Evolutionary conservation across 352 stramenopile genomes (phyloP).

Genomic region (Phytophthora cactorum): DNA sequence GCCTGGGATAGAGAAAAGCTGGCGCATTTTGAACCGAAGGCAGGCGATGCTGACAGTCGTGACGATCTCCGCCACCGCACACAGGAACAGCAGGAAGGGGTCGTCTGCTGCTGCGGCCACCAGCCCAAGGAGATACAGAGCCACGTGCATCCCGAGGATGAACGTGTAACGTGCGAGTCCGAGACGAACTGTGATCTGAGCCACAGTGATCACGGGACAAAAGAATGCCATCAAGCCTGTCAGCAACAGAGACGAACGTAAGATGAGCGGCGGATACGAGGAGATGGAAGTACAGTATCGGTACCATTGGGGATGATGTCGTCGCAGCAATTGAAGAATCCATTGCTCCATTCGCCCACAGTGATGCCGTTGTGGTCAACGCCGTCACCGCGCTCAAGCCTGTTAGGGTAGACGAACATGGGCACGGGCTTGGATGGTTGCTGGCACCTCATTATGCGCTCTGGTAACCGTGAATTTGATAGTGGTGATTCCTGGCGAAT

Average conservation of each 20-base stretch:
- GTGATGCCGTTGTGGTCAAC: constrained; percentile 42
- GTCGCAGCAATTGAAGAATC: constrained; percentile 38
- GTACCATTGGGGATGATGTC: constrained; percentile 42
- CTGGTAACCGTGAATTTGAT: constrained; percentile 14
- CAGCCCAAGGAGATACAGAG: constrained; percentile 26
- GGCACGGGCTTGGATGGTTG: constrained; percentile 7
- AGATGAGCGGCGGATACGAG: neutral
- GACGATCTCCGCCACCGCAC: constrained; percentile 17
- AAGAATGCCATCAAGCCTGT: constrained; percentile 39
- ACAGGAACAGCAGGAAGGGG: constrained; percentile 11
- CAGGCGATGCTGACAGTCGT: constrained; percentile 18
- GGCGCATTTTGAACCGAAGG: constrained; percentile 51
- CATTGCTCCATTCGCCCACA: constrained; percentile 35
- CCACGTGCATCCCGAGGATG: constrained; percentile 19
- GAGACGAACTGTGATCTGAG: constrained; percentile 39
- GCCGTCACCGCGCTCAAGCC: constrained; percentile 21
- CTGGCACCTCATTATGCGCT: constrained; percentile 13
- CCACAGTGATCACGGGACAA: constrained; percentile 41
- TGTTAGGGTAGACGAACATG: constrained; percentile 29
- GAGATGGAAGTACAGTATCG: neutral
- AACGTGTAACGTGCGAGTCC: constrained; percentile 35
- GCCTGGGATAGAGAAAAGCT: constrained; percentile 56
- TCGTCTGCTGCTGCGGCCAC: constrained; percentile 9
- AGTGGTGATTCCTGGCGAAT: constrained; percentile 1
- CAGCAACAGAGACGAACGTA: neutral